These are phyloP conservation scores for Sphaerostilbella broomeana DNA, from an alignment of 2,329 filamentous ascomycete species.

Conservation along the genomic window DNA sequence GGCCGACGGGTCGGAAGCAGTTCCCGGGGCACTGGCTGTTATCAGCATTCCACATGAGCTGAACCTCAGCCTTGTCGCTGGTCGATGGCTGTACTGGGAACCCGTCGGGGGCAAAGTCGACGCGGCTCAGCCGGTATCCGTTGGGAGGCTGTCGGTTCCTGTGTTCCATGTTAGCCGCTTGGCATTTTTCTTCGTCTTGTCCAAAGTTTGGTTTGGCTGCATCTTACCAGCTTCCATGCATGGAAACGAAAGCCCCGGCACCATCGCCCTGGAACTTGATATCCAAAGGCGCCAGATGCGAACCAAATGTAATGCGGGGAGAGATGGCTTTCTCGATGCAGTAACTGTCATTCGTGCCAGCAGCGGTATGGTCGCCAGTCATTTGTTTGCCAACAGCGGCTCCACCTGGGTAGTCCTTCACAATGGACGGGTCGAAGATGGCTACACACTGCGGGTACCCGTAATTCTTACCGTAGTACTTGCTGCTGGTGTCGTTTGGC, in stretches of 20 bases:
- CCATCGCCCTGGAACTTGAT: conserved; percentile 52
- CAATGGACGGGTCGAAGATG: conserved; percentile 40
- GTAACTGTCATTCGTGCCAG: conserved; percentile 17
- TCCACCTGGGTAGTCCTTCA: conserved; percentile 29
- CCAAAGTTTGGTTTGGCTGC: neutral
- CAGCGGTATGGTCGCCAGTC: conserved; percentile 19
- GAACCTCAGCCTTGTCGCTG: conserved; percentile 37
- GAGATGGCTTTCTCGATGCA: conserved; percentile 18
- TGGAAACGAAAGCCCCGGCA: conserved; percentile 52
- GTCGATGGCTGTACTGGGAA: conserved; percentile 25
- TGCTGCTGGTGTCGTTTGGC: conserved; percentile 28
- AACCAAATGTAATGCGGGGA: conserved; percentile 21
- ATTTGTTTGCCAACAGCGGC: conserved; percentile 20
- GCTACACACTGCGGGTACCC: conserved; percentile 60
- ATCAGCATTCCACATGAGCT: conserved; percentile 45
- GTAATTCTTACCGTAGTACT: conserved; percentile 41
- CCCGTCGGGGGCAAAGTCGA: conserved; percentile 30
- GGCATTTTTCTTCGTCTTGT: neutral
- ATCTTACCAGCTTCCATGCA: conserved; percentile 53
- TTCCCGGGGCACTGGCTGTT: conserved; percentile 35
- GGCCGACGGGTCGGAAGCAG: conserved; percentile 49
- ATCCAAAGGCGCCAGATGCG: conserved; percentile 60
- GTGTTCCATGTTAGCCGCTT: too few relatives aligned
- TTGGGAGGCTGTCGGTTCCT: conserved; percentile 28
- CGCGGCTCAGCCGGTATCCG: conserved; percentile 34